phyloP scores from a whole-genome alignment of 257 asterid species.

The Solanum sitiens region DNA sequence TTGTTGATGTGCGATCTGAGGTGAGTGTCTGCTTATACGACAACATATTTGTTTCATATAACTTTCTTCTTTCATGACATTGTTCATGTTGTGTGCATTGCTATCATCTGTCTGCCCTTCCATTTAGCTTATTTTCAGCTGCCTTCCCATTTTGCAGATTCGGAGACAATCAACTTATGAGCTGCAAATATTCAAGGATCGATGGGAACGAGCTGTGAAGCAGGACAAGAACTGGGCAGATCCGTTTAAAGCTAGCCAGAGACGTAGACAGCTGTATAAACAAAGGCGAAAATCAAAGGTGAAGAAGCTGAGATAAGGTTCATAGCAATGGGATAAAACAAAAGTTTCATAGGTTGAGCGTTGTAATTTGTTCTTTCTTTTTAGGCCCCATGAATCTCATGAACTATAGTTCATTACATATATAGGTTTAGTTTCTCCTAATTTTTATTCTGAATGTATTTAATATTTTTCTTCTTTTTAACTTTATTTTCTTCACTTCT shows the following conservation, averaged over 20 bases:
- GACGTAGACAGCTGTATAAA: conserved; percentile 14
- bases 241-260: conserved; percentile 35
- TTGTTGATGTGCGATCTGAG: conserved; percentile 70
- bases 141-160: neutral
- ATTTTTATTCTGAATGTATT: neutral
- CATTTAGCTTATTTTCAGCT: neutral
- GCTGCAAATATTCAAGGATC: conserved; percentile 54
- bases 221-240: conserved; percentile 65
- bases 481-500: neutral
- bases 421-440: neutral
- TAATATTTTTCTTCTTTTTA: neutral
- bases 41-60: neutral
- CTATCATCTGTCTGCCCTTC: neutral
- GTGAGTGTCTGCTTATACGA: conserved; percentile 29
- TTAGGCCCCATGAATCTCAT: neutral
- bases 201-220: conserved; percentile 74
- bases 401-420: conserved; percentile 7
- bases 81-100: neutral
- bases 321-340: neutral
- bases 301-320: conserved; percentile 4
- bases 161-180: conserved; percentile 39
- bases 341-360: neutral
- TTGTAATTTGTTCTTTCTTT: conserved; percentile 12
- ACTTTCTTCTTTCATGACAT: neutral
- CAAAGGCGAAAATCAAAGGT: conserved; percentile 11